Base-by-base conservation (phyloP, 2,329 filamentous ascomycete genomes). In the Penicillium concentricum region DNA sequence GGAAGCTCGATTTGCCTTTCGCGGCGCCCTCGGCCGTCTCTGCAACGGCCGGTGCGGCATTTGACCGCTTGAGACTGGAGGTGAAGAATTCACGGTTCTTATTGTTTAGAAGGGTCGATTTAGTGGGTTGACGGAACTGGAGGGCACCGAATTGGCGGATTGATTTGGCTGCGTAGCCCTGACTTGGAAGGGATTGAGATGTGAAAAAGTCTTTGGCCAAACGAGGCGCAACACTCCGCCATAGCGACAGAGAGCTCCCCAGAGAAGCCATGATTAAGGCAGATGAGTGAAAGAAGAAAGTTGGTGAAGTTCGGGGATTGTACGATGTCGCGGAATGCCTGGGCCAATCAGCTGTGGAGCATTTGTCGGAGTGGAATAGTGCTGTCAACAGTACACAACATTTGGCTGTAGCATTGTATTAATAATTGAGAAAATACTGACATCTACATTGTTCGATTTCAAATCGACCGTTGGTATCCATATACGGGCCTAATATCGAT, bases 1-100 rank as follows among this genome's bases (percentile, higher is more conserved):
- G 83, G 66, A 82, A 85, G 61, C 71, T 68, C 7, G 74, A 73
- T 56, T 72, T 74, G 9, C 64, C 56, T 46, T 71, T 67, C 8
- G 67, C 54, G 16, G 64, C 60, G 15, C 57, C 65, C 32, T 69
- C 65, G 2, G 66, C 52, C 6, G 66, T 58, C 44, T 56, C 62
- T 5, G 58, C 56, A 10, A 64, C 51, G 2, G 67, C 56, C 1
- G 67, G 65, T 13, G 61, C 58, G 4, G 68, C 65, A 8, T 60
- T 57, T 0, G 61, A 67, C 34, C 57, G 61, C 34, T 61, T 67
- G 18, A 72, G 30, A 16, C 55, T 61, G 2, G 65, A 66, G 4
- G 68, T 59, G 57, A 74, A 69, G 37, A 69, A 67, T 43, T 66
- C 64, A n/a, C 61, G 66, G n/a, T 65, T 64, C 46, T 62, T 66